Evolutionary conservation across 2,329 filamentous ascomycete species (phyloP).

Genomic region (Diplodia mutila): DNA sequence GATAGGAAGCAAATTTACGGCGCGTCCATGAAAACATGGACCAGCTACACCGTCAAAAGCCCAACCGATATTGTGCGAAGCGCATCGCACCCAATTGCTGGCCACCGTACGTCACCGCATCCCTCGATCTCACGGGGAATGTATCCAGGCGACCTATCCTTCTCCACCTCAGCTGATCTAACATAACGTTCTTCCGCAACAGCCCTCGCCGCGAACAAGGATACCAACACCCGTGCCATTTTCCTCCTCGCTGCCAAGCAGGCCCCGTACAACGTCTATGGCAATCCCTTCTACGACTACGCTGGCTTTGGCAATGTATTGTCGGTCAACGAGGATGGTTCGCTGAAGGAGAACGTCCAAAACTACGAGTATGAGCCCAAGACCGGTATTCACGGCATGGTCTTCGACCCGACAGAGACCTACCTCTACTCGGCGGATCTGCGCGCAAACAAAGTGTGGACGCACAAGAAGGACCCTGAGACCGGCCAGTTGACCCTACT

Average conservation of each 20-base stretch:
- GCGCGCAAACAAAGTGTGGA: constrained; percentile 80
- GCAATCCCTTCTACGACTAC: constrained; percentile 87
- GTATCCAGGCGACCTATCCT: constrained; percentile 15
- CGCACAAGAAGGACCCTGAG: constrained; percentile 69
- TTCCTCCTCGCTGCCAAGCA: constrained; percentile 81
- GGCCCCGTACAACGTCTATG: constrained; percentile 81
- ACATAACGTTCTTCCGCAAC: constrained; percentile 25
- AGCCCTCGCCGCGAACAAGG: constrained; percentile 69
- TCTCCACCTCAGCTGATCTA: constrained; percentile 19
- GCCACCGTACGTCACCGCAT: constrained; percentile 64
- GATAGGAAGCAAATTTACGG: constrained; percentile 83
- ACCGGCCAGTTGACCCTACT: constrained; percentile 69
- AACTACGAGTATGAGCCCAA: constrained; percentile 72
- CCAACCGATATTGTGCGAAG: constrained; percentile 77
- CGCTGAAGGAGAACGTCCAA: constrained; percentile 67
- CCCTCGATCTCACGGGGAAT: constrained; percentile 24
- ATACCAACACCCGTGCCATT: constrained; percentile 85
- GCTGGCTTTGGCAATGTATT: constrained; percentile 83
- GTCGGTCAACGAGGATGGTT: constrained; percentile 60
- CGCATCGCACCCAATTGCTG: constrained; percentile 73
- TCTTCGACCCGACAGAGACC: constrained; percentile 73
- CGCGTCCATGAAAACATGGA: constrained; percentile 92
- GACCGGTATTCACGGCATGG: constrained; percentile 80
- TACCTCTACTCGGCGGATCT: constrained; percentile 82
- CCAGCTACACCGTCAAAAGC: constrained; percentile 75